Conservation (phyloP, 768 basidiomycete species). For the Suillus tomentosus region DNA sequence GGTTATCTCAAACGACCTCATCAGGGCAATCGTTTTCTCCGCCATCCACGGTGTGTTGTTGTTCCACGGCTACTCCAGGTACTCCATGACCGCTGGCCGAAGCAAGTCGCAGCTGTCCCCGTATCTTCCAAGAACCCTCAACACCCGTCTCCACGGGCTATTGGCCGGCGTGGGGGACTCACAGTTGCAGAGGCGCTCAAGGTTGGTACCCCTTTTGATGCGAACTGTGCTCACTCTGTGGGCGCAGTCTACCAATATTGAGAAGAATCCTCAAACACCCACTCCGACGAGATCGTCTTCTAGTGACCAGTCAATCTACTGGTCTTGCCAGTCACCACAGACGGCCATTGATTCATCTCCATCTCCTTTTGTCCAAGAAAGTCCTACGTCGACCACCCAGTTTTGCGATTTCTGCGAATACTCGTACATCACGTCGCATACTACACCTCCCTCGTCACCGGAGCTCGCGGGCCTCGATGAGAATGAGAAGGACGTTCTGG, state of each 20-base stretch:
- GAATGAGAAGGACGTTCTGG: slow-evolving; percentile 10
- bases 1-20: slow-evolving; percentile 29
- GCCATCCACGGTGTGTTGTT: neutral
- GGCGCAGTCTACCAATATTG: neutral
- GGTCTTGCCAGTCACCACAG: slow-evolving; percentile 17
- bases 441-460: slow-evolving; percentile 33
- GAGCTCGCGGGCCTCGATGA: slow-evolving; percentile 15
- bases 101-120: neutral
- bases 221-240: neutral
- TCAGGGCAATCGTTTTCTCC: neutral
- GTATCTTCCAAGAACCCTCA: slow-evolving; percentile 6
- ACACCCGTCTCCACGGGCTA: slow-evolving; percentile 16
- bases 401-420: slow-evolving; percentile 32
- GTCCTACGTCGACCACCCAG: slow-evolving; percentile 13
- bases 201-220: neutral
- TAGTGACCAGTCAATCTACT: slow-evolving; percentile 11
- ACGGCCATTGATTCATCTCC: slow-evolving; percentile 4
- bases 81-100: neutral
- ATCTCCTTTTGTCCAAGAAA: slow-evolving; percentile 10
- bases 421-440: slow-evolving; percentile 34
- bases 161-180: slow-evolving; percentile 25
- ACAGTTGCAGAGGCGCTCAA: slow-evolving; percentile 18
- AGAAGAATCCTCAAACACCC: neutral
- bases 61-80: slow-evolving; percentile 3
- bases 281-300: slow-evolving; percentile 3